Base-by-base conservation (phyloP, 768 basidiomycete genomes). In the Clathrus columnatus region DNA sequence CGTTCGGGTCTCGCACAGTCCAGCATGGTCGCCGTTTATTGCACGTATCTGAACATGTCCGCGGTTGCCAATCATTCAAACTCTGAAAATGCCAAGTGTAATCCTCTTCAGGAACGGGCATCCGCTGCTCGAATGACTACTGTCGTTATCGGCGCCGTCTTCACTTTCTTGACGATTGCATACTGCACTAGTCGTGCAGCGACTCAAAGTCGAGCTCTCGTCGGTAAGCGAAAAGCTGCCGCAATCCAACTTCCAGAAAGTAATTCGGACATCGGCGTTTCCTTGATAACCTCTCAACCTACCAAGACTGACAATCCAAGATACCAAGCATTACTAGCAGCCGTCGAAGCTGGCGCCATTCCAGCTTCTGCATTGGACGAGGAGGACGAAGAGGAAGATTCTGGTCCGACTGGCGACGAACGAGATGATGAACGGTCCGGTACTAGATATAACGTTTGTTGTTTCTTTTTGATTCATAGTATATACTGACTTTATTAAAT, bases 121-220 rank as follows among this genome's bases (percentile, higher is more conserved):
- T 70, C 73, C 54, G 80, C 80, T 48, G 88, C 94, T 0, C 83
- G 85, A 57, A 91, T 83, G 32, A 92, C 91, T 7, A 86, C 90
- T 1, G 82, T 96, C 46, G 74, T 97, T 24, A 76, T 97, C 44
- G 96, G 96, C 27, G 96, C 91, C 7, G 68, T 91, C 10, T 96
- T 99, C 70, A 99, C 96, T 0, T 99, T 99, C 82, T 71, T 98
- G 46, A 94, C 96, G 4, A 96, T 99, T 61, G 95, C 96, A 6
- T 99, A 97, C 66, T 97, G 94, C 26, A 98, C 96, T 0, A 89
- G 85, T 23, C 79, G 95, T 50, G 96, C 96, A 5, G 96, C 96
- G 8, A 99, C 96, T 0, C 92, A 95, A 70, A 91, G 88, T 63
- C 83, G 88, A 57, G 95, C 92, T 6, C 72, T 99, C 21, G 85